Evolutionary conservation across 1,284 basidiomycete genomes (phyloP).

Genomic region (Cryptococcus sp.): DNA sequence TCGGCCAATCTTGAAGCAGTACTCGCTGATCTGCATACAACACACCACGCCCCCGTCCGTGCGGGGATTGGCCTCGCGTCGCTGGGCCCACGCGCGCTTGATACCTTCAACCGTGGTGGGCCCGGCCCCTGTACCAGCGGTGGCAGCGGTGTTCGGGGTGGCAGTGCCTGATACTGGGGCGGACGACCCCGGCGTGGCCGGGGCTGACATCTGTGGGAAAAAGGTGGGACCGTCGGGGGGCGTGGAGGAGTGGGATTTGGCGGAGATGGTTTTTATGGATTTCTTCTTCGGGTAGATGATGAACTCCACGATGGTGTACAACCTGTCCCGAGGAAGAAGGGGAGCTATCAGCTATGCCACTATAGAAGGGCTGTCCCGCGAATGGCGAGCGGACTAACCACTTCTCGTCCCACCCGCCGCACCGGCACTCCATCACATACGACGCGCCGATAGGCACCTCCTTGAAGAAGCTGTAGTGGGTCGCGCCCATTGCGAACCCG

Average conservation of each 20-base stretch:
- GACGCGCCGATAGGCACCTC: conserved; percentile 69
- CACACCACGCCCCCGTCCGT: conserved; percentile 57
- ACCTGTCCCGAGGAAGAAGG: conserved; percentile 43
- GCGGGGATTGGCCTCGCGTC: conserved; percentile 19
- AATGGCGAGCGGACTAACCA: conserved; percentile 57
- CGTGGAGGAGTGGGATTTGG: conserved; percentile 1
- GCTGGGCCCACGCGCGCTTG: conserved; percentile 10
- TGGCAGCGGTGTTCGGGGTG: conserved; percentile 9
- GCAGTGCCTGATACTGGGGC: background rate
- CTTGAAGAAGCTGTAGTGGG: conserved; percentile 67
- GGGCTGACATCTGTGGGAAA: conserved; percentile 27
- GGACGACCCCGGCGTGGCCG: conserved; percentile 22
- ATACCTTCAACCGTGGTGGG: conserved; percentile 12
- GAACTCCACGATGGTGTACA: conserved; percentile 63
- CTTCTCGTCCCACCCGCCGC: conserved; percentile 76
- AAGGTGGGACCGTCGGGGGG: background rate
- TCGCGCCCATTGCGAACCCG: conserved; percentile 66
- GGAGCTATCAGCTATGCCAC: background rate
- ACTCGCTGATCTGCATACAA: conserved; percentile 63
- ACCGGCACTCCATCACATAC: conserved; percentile 64
- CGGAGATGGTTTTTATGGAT: conserved; percentile 9
- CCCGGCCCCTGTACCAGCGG: conserved; percentile 13
- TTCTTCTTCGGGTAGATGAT: conserved; percentile 58
- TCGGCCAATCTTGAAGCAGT: conserved; percentile 69
- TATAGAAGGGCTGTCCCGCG: no score